phyloP scores from a whole-genome alignment of 2,329 filamentous ascomycete species.

The Pestalotiopsis sp. region DNA sequence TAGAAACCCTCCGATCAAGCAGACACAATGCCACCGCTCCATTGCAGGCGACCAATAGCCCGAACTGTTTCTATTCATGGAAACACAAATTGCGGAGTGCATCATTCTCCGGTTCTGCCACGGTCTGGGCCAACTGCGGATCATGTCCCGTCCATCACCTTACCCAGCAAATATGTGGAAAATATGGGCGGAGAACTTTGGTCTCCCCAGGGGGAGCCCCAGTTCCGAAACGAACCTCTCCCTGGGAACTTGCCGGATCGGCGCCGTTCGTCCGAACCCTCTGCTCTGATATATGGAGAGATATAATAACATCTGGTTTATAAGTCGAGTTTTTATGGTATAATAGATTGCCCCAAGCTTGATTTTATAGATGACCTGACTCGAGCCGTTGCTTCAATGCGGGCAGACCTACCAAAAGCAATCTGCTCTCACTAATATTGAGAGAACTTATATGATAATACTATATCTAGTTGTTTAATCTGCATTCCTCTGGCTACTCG shows the following conservation, averaged over 20 bases:
- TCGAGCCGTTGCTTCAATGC: not conserved
- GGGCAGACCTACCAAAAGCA: not conserved
- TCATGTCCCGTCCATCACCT: not conserved
- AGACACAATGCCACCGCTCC: not conserved
- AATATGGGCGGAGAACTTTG: not conserved
- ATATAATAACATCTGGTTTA: not conserved
- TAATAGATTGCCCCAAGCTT: not conserved
- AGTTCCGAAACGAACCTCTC: not conserved
- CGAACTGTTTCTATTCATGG: conserved; percentile 4
- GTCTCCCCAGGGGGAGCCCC: not conserved
- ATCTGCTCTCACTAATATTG: not conserved
- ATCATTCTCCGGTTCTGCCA: not conserved
- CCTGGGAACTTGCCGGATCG: conserved; percentile 2
- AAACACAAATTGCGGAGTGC: not conserved
- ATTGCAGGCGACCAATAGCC: not conserved
- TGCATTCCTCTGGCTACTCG: not conserved
- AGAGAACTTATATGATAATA: not conserved
- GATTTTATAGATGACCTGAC: not conserved
- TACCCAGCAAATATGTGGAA: not conserved
- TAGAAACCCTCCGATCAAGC: not conserved
- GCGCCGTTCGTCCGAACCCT: not conserved
- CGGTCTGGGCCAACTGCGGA: not conserved
- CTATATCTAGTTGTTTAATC: not conserved
- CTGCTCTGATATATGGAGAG: not conserved
- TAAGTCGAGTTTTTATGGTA: not conserved